A percentile compares a stretch with the other conserved stretches of the same genome.
These are phyloP conservation scores for Xylaria sp. DNA, from an alignment of 2,329 filamentous ascomycete genomes.

Conservation along the genomic window DNA sequence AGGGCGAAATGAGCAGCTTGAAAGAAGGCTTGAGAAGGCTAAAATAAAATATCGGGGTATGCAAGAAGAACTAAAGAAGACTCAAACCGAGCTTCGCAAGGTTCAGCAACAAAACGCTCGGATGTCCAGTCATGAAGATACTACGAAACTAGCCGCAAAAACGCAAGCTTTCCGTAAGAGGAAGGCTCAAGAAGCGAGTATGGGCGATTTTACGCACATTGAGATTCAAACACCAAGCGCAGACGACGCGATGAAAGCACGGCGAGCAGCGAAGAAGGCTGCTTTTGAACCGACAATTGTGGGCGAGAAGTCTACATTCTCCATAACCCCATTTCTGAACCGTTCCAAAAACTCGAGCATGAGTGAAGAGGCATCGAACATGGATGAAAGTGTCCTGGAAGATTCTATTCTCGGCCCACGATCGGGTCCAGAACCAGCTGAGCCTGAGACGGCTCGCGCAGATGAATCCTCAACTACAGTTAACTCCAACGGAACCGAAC, in stretches of 20 bases:
- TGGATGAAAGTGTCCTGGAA: slow-evolving; percentile 43
- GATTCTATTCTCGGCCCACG: slow-evolving; percentile 42
- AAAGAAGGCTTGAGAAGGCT: slow-evolving; percentile 75
- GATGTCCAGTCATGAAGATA: slow-evolving; percentile 49
- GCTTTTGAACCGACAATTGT: slow-evolving; percentile 67
- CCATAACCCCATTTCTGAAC: slow-evolving; percentile 92
- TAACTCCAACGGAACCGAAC: slow-evolving; percentile 33
- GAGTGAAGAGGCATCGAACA: slow-evolving; percentile 55
- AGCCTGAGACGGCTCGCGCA: slow-evolving; percentile 1
- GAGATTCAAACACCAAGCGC: slow-evolving; percentile 57
- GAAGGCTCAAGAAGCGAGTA: slow-evolving; percentile 56
- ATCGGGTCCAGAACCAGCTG: slow-evolving; percentile 17
- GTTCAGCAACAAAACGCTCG: slow-evolving; percentile 51
- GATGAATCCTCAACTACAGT: slow-evolving; percentile 32
- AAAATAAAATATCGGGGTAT: slow-evolving; percentile 74
- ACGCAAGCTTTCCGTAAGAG: slow-evolving; percentile 57
- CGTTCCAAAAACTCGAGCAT: slow-evolving; percentile 68
- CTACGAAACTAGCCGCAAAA: slow-evolving; percentile 48
- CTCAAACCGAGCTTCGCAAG: slow-evolving; percentile 56
- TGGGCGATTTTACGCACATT: slow-evolving; percentile 57
- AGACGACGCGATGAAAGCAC: slow-evolving; percentile 49
- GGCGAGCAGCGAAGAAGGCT: slow-evolving; percentile 63
- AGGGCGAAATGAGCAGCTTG: slow-evolving; percentile 70
- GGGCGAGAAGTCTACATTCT: slow-evolving; percentile 91
- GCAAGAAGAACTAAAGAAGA: slow-evolving; percentile 78